A percentile compares a stretch with the other conserved stretches of the same genome.
phyloP scores from a whole-genome alignment of 2,329 filamentous ascomycete species.

The Colletotrichum abscissum region DNA sequence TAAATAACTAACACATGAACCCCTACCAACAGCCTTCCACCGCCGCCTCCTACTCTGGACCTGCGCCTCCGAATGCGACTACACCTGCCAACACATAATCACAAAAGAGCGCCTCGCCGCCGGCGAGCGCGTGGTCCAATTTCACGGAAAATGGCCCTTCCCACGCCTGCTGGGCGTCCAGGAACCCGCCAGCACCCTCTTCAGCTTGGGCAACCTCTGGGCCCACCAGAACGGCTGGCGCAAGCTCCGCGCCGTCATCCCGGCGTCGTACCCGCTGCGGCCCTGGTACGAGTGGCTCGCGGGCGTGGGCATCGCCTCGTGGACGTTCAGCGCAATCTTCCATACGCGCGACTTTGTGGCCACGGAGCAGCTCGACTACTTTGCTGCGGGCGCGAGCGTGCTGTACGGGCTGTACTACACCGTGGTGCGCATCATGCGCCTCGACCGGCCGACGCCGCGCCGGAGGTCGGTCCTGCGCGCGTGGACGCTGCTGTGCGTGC shows the following conservation, averaged over 20 bases:
- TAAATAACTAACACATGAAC: constrained; percentile 23
- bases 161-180: constrained; percentile 90
- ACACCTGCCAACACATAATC: constrained; percentile 94
- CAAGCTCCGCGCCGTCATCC: constrained; percentile 77
- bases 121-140: constrained; percentile 82
- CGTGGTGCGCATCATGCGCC: constrained; percentile 82
- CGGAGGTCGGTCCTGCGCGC: constrained; percentile 67
- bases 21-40: constrained; percentile 72
- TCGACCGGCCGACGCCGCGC: constrained; percentile 69
- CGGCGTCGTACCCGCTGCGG: constrained; percentile 78
- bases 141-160: constrained; percentile 99
- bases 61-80: constrained; percentile 95
- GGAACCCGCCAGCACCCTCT: constrained; percentile 93
- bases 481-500: constrained; percentile 81
- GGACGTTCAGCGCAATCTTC: constrained; percentile 91
- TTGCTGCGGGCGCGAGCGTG: constrained; percentile 89
- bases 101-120: constrained; percentile 77
- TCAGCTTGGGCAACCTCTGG: constrained; percentile 90
- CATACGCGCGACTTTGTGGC: constrained; percentile 87
- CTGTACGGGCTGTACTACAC: constrained; percentile 93
- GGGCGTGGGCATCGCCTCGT: constrained; percentile 83
- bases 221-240: constrained; percentile 84
- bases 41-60: constrained; percentile 91
- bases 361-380: constrained; percentile 97
- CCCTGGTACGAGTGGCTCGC: constrained; percentile 85